phyloP scores from a whole-genome alignment of 2,329 filamentous ascomycete genomes.

The Chrysoporthe deuterocubensis region DNA sequence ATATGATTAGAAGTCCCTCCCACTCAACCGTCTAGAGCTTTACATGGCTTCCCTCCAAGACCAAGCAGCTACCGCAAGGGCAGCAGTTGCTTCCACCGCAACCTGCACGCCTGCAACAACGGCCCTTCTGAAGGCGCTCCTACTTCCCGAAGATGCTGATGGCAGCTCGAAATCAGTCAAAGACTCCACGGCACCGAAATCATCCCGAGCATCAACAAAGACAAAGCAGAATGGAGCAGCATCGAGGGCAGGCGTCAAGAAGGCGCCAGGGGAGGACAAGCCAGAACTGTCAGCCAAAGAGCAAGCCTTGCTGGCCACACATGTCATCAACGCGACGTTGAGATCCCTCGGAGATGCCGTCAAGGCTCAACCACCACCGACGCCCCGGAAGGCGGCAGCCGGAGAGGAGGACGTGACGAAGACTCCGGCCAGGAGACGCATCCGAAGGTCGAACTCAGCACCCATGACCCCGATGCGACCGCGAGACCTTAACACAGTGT shows the following conservation, averaged over 20 bases:
- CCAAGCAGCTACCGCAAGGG: constrained; percentile 52
- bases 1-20: constrained; percentile 40
- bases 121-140: constrained; percentile 49
- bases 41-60: constrained; percentile 45
- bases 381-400: constrained; percentile 40
- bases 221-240: constrained; percentile 34
- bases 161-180: constrained; percentile 23
- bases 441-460: constrained; percentile 61
- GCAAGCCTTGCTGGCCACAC: constrained; percentile 69
- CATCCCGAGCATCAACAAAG: constrained; percentile 32
- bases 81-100: constrained; percentile 48
- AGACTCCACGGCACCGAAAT: constrained; percentile 33
- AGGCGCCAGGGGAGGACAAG: constrained; percentile 39
- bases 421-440: constrained; percentile 43
- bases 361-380: constrained; percentile 47
- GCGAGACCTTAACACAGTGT: constrained; percentile 62
- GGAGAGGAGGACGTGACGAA: constrained; percentile 45
- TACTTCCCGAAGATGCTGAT: constrained; percentile 42
- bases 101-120: constrained; percentile 54
- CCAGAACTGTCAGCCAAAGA: constrained; percentile 59
- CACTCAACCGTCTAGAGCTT: constrained; percentile 29
- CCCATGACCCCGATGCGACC: constrained; percentile 66
- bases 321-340: constrained; percentile 72
- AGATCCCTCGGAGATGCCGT: constrained; percentile 71
- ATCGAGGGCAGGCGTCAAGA: constrained; percentile 37